phyloP scores from a whole-genome alignment of 1,284 basidiomycete genomes.

The Cutaneotrichosporon dermatis region DNA sequence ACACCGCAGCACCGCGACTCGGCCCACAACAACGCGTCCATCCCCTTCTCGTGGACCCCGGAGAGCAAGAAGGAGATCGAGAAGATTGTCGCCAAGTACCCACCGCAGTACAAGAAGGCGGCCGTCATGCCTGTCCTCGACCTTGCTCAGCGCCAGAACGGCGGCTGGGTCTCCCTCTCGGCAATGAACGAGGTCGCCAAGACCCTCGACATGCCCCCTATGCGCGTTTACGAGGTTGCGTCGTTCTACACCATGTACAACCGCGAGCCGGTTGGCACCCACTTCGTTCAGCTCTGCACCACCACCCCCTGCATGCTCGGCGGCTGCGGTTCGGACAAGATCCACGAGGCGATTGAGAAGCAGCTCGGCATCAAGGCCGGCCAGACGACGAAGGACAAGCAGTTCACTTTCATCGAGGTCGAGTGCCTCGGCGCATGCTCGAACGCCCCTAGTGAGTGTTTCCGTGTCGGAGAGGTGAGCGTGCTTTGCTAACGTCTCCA shows the following conservation, averaged over 20 bases:
- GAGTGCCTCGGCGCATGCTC: constrained; percentile 98
- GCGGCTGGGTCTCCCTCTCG: constrained; percentile 97
- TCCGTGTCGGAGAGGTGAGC: not conserved
- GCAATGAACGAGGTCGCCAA: constrained; percentile 98
- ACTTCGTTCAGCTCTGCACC: constrained; percentile 98
- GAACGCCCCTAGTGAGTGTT: constrained; percentile 76
- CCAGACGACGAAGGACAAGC: constrained; percentile 87
- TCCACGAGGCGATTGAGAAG: constrained; percentile 76
- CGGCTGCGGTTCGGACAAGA: constrained; percentile 75
- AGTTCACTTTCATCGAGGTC: constrained; percentile 96
- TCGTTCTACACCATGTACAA: constrained; percentile 99
- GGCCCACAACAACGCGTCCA: constrained; percentile 86
- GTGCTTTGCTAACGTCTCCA: constrained; percentile 16
- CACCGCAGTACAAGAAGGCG: constrained; percentile 94
- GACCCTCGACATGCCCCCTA: constrained; percentile 88
- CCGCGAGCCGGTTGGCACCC: constrained; percentile 87
- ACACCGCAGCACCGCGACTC: constrained; percentile 79
- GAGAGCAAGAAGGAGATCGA: constrained; percentile 80
- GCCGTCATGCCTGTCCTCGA: constrained; percentile 96
- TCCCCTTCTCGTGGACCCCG: constrained; percentile 79
- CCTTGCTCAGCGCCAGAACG: constrained; percentile 94
- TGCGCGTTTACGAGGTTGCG: constrained; percentile 99
- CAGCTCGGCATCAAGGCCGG: constrained; percentile 83
- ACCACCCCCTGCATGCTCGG: constrained; percentile 98
- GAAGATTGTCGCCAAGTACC: constrained; percentile 88